Percentiles rank a stretch among this genome's conserved stretches.
These are phyloP conservation scores for Neolentinus lepideus DNA, from an alignment of 1,284 basidiomycete species.

Conservation along the genomic window DNA sequence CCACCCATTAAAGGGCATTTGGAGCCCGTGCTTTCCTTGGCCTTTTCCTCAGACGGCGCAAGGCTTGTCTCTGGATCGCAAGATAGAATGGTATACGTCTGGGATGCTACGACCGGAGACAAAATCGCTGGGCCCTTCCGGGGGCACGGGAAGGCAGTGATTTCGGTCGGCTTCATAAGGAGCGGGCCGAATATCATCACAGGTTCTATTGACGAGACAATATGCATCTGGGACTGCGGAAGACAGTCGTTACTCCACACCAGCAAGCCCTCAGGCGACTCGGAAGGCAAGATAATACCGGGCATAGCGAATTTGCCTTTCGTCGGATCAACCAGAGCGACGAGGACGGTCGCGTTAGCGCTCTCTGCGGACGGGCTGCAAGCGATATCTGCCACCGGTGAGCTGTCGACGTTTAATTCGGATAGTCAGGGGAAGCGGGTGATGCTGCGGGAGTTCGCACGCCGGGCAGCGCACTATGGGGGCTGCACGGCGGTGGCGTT, in stretches of 20 bases:
- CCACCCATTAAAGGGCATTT: background rate
- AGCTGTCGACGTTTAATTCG: background rate
- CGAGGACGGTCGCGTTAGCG: background rate
- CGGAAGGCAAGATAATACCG: background rate
- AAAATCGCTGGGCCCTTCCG: background rate
- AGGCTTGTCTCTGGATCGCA: constrained; percentile 1
- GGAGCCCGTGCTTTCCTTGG: background rate
- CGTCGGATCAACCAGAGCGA: too few species aligned
- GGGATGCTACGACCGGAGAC: background rate
- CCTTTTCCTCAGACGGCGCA: constrained; percentile 4
- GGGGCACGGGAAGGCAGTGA: background rate
- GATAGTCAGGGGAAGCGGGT: background rate
- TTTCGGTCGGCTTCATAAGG: constrained; percentile 3
- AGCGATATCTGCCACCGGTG: background rate
- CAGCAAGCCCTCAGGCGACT: background rate
- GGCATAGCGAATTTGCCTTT: background rate
- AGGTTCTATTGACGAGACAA: background rate
- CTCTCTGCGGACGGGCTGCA: background rate
- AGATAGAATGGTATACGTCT: background rate
- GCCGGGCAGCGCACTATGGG: background rate
- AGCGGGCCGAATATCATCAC: background rate
- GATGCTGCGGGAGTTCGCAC: background rate
- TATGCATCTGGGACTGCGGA: constrained; percentile 5
- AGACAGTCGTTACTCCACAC: background rate
- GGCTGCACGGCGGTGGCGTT: background rate